phyloP scores from a whole-genome alignment of 2,329 filamentous ascomycete species.

The Alternaria arbusti region DNA sequence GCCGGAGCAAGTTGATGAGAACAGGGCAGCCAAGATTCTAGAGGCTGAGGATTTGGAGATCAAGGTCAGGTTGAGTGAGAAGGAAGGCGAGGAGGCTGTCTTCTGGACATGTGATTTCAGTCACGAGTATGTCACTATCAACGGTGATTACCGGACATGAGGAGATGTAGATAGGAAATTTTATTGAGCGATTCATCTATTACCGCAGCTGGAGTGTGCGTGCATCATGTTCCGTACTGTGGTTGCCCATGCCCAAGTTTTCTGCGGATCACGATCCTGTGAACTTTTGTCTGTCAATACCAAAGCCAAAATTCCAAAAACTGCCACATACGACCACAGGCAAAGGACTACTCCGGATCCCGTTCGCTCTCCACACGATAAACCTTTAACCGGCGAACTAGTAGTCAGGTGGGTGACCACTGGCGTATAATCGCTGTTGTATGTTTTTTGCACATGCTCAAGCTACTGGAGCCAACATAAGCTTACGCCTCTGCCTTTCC shows the following conservation, averaged over 20 bases:
- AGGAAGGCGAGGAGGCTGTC: slow-evolving; percentile 61
- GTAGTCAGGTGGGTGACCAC: slow-evolving; percentile 12
- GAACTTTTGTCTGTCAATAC: background rate
- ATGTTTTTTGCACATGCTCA: slow-evolving; percentile 3
- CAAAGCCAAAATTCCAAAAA: background rate
- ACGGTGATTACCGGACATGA: slow-evolving; percentile 70
- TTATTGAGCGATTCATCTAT: background rate
- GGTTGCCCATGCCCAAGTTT: background rate
- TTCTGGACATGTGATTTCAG: slow-evolving; percentile 90
- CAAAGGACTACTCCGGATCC: slow-evolving; percentile 7
- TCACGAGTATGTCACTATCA: slow-evolving; percentile 79
- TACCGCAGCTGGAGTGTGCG: background rate
- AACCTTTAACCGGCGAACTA: slow-evolving; percentile 10
- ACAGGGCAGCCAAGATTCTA: slow-evolving; percentile 76
- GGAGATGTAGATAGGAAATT: background rate
- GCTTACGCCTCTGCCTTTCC: background rate
- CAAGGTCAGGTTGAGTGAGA: slow-evolving; percentile 73
- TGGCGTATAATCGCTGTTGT: slow-evolving; percentile 9
- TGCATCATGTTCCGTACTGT: background rate
- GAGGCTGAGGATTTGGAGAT: slow-evolving; percentile 80
- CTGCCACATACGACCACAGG: slow-evolving; percentile 19
- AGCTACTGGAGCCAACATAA: background rate
- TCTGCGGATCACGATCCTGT: background rate
- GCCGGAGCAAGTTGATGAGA: slow-evolving; percentile 79
- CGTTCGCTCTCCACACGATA: slow-evolving; percentile 14